phyloP scores from a whole-genome alignment of 208 protist genomes.

The Trypanosoma scelopori region DNA sequence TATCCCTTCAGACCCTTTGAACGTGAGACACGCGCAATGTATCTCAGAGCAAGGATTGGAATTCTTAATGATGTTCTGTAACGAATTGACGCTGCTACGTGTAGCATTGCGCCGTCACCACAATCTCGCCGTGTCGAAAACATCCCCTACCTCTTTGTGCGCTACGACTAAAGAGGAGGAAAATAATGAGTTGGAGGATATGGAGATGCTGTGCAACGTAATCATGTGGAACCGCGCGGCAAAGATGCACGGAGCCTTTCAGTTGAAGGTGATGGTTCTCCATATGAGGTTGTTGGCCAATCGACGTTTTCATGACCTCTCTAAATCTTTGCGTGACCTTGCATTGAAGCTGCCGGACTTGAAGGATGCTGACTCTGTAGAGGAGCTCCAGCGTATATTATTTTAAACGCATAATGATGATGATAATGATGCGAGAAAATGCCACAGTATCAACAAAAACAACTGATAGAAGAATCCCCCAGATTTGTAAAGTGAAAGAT shows the following conservation, averaged over 20 bases:
- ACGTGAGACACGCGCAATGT: conserved; percentile 49
- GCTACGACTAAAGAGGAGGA: conserved; percentile 4
- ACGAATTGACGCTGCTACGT: conserved; percentile 60
- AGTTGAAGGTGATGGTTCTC: conserved; percentile 56
- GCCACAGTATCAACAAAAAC: too few species aligned
- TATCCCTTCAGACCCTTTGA: conserved; percentile 47
- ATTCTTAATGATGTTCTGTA: conserved; percentile 62
- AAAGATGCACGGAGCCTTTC: conserved; percentile 44
- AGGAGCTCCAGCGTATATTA: conserved; percentile 49
- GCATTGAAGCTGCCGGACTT: conserved; percentile 41
- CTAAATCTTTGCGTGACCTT: conserved; percentile 32
- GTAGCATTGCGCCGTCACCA: conserved; percentile 27
- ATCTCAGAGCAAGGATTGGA: conserved; percentile 48
- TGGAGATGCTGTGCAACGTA: conserved; percentile 37
- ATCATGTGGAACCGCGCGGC: conserved; percentile 53
- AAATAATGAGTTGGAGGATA: conserved; percentile 32
- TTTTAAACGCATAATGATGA: not conserved
- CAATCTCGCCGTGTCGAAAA: not conserved
- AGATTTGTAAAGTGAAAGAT: too few species aligned
- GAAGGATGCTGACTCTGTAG: conserved; percentile 51
- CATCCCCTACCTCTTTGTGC: not conserved
- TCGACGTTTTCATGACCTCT: conserved; percentile 46
- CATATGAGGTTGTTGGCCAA: conserved; percentile 71
- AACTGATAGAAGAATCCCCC: not conserved
- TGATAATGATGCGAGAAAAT: conserved; percentile 4